Conservation (phyloP, 2,329 filamentous ascomycete genomes). For the Bipolaris victoriae region DNA sequence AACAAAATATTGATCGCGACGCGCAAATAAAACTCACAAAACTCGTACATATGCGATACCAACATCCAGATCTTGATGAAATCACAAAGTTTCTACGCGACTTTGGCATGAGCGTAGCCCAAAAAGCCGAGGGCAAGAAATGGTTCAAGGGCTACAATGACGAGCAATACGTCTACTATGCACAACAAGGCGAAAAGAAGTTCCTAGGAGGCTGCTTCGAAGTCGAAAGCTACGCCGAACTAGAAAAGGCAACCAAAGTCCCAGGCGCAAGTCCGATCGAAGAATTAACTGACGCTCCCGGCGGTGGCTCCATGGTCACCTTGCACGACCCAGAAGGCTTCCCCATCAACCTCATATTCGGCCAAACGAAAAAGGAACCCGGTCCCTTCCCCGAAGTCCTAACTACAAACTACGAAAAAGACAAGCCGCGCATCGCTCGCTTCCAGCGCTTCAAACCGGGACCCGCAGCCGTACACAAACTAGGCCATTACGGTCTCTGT, state of each 20-base stretch:
- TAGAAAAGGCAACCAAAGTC: constrained; percentile 56
- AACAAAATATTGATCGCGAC: constrained; percentile 50
- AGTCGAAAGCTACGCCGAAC: constrained; percentile 63
- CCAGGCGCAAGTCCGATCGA: constrained; percentile 58
- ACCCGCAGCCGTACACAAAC: constrained; percentile 57
- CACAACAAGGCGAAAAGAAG: constrained; percentile 56
- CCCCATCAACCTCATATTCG: constrained; percentile 64
- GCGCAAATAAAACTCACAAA: constrained; percentile 57
- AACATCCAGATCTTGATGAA: constrained; percentile 57
- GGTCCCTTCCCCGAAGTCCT: constrained; percentile 58
- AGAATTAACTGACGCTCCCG: constrained; percentile 59
- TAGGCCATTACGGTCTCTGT: constrained; percentile 57
- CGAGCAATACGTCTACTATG: constrained; percentile 66
- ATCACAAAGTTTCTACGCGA: constrained; percentile 55
- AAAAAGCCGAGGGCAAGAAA: constrained; percentile 46
- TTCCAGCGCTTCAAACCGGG: constrained; percentile 61
- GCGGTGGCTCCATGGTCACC: constrained; percentile 59
- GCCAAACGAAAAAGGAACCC: constrained; percentile 56
- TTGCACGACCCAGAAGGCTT: constrained; percentile 59
- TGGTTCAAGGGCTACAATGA: constrained; percentile 68
- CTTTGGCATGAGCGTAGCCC: constrained; percentile 46
- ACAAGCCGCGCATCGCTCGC: constrained; percentile 56
- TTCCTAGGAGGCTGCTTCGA: constrained; percentile 66
- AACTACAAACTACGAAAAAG: constrained; percentile 50
- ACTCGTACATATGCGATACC: constrained; percentile 61